Percentiles rank a stretch among this genome's conserved stretches.
Conservation (phyloP, 345 rosid genomes). For the Populus nigra region DNA sequence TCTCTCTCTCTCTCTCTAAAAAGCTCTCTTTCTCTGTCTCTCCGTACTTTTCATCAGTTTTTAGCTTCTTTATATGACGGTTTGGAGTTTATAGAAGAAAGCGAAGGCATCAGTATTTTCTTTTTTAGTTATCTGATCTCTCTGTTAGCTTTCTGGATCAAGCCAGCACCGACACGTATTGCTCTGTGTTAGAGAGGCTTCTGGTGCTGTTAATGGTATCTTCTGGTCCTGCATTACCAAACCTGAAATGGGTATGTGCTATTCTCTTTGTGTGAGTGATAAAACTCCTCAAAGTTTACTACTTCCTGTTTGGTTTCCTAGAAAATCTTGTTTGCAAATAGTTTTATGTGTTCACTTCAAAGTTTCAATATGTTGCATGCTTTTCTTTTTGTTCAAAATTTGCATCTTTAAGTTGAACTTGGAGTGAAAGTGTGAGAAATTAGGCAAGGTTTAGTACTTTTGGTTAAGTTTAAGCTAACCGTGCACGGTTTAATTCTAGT, state of each 20-base stretch:
- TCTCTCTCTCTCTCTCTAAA: neutral
- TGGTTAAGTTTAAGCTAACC: neutral
- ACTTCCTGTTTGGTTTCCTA: slow-evolving; percentile 15
- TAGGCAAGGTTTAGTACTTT: neutral
- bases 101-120: neutral
- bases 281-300: slow-evolving; percentile 8
- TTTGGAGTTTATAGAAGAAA: slow-evolving; percentile 11
- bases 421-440: neutral
- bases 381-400: neutral
- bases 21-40: neutral
- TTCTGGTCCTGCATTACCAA: slow-evolving; percentile 22
- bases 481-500: slow-evolving; percentile 11
- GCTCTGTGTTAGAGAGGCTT: neutral
- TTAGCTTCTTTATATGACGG: neutral
- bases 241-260: slow-evolving; percentile 19
- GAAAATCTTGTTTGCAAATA: neutral
- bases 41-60: neutral
- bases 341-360: neutral
- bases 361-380: neutral
- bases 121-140: slow-evolving; percentile 10
- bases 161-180: slow-evolving; percentile 33
- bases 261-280: neutral
- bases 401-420: slow-evolving; percentile 3
- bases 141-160: slow-evolving; percentile 3
- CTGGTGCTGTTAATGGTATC: slow-evolving; percentile 14